phyloP scores from a whole-genome alignment of 2,329 filamentous ascomycete species.

The Ustulina deusta region DNA sequence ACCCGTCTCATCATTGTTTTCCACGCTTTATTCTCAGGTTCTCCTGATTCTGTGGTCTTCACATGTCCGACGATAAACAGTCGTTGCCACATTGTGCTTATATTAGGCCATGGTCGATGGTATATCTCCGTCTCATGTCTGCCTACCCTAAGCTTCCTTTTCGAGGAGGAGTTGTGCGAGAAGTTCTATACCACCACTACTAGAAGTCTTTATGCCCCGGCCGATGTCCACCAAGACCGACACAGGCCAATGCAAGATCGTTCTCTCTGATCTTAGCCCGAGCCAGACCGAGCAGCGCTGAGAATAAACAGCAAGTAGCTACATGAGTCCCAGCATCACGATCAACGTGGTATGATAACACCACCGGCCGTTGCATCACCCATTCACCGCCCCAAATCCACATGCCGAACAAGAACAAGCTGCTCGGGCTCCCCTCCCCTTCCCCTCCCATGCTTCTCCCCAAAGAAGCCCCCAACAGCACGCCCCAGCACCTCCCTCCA shows the following conservation, averaged over 20 bases:
- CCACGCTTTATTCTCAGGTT: neutral
- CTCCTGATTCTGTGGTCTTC: neutral
- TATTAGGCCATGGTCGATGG: neutral
- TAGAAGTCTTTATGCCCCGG: too few species aligned
- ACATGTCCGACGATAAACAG: neutral
- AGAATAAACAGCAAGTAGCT: neutral
- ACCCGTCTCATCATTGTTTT: neutral
- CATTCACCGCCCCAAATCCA: constrained; percentile 61
- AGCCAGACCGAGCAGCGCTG: neutral
- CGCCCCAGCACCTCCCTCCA: constrained; percentile 79
- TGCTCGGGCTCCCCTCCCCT: constrained; percentile 51
- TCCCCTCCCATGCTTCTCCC: constrained; percentile 38
- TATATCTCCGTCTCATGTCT: neutral
- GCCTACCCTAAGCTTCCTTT: neutral
- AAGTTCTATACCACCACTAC: too few species aligned
- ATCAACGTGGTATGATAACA: neutral
- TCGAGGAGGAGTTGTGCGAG: neutral
- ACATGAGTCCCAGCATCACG: too few species aligned
- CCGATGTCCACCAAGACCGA: too few species aligned
- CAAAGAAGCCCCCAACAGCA: constrained; percentile 78
- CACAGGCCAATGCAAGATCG: neutral
- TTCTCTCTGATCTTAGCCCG: neutral
- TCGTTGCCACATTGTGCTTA: neutral
- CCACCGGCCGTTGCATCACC: neutral
- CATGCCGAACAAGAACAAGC: constrained; percentile 65